Base-by-base conservation (phyloP, 2,329 filamentous ascomycete species). In the Colletotrichum salicis region DNA sequence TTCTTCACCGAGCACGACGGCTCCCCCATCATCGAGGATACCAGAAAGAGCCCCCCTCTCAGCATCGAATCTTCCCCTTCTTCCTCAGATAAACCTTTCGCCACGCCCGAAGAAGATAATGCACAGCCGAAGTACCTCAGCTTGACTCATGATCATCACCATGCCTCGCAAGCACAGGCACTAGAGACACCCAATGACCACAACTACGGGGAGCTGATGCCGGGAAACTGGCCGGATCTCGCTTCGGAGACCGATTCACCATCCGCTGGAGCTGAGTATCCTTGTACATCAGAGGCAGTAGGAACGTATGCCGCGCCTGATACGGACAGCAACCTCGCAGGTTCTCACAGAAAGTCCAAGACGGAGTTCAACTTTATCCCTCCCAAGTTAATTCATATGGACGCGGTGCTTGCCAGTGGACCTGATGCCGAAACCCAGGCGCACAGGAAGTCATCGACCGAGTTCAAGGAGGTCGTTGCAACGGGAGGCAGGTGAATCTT, bases 1-100 rank as follows among this genome's bases (percentile, higher is more conserved):
- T 60, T 70, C 55, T 64, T 70, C 6, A 72, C 70, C 6, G 70
- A 72, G 24, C 66, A 72, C 3, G 60, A 70, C 29, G 65, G 55
- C 11, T 62, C 33, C 5, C 70, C 65, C 24, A 64, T 70, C 11
- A 22, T 60, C 22, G 66, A 70, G 11, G 31, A 52, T 37, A 63
- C 35, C 4, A 64, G 35, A 15, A 24, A 41, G 5, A 12, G 5
- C 8, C 29, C 19, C 13, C 27, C 31, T 6, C 35, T 22, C 45
- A 10, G 45, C 24, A 3, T 12, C 22, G 13, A 60, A 10, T 29
- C 13, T 13, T 11, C 29, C 24, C 19, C 33, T 7, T 29, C 41
- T 5, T 35, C 41, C 31, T 54, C 29, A 22, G 35, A 12, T 13
- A 60, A 37, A 22, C 55, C 66, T 19, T 19, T 41, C 5, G 33